Conservation (phyloP, 176 grass and related monocot species). For the Triticum monococcum region DNA sequence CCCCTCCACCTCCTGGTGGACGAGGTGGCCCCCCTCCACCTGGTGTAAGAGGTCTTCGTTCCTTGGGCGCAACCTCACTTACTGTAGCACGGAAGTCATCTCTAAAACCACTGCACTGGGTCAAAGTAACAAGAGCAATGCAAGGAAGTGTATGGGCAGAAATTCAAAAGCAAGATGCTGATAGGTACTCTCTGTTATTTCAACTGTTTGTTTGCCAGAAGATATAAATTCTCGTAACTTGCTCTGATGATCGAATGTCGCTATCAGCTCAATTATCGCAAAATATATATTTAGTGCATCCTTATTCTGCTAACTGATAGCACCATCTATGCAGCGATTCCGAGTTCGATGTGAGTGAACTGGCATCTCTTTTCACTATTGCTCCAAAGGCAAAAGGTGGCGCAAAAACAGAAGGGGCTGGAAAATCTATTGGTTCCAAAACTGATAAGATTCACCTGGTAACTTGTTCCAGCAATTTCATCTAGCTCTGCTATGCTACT, state of each 20-base stretch:
- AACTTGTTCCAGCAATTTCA: constrained; percentile 35
- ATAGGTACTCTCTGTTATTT: constrained; percentile 55
- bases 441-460: constrained; percentile 92
- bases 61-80: constrained; percentile 36
- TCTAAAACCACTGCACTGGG: constrained; percentile 93
- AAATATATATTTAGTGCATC: constrained; percentile 1
- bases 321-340: constrained; percentile 55
- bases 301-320: constrained; percentile 29
- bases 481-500: background rate
- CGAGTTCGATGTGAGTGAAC: constrained; percentile 85
- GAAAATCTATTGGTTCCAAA: constrained; percentile 79
- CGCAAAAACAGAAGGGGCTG: constrained; percentile 53
- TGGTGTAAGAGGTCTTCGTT: constrained; percentile 66
- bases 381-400: constrained; percentile 67
- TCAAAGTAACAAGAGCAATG: constrained; percentile 90
- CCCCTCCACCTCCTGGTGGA: constrained; percentile 63
- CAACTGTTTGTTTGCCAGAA: constrained; percentile 11
- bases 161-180: constrained; percentile 75
- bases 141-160: constrained; percentile 95
- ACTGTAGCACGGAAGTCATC: constrained; percentile 50
- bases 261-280: background rate
- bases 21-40: constrained; percentile 51
- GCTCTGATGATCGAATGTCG: background rate
- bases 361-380: constrained; percentile 75
- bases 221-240: constrained; percentile 22